Percentiles rank a stretch among this genome's conserved stretches.
These are phyloP conservation scores for Cercis canadensis DNA, from an alignment of 306 rosid species.

Conservation along the genomic window DNA sequence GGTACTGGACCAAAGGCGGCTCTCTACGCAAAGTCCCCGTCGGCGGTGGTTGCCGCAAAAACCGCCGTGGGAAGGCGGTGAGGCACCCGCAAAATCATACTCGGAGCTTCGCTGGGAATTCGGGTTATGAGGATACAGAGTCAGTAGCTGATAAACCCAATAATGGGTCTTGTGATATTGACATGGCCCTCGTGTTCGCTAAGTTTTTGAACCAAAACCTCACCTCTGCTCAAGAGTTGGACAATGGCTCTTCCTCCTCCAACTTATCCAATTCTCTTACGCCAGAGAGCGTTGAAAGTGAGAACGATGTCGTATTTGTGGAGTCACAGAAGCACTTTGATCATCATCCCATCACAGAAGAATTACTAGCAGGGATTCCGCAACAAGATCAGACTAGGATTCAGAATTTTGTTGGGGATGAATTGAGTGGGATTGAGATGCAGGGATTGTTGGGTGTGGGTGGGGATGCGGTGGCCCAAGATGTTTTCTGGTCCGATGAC, in stretches of 20 bases:
- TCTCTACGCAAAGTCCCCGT: slow-evolving; percentile 83
- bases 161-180: slow-evolving; percentile 53
- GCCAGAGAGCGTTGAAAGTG: slow-evolving; percentile 32
- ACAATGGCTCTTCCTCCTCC: slow-evolving; percentile 22
- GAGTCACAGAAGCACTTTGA: slow-evolving; percentile 9
- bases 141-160: neutral
- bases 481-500: slow-evolving; percentile 40
- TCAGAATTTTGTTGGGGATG: slow-evolving; percentile 11
- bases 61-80: slow-evolving; percentile 50
- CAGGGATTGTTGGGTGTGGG: slow-evolving; percentile 42
- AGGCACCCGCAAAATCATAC: slow-evolving; percentile 9
- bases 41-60: slow-evolving; percentile 81
- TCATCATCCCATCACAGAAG: neutral
- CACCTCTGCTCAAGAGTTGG: slow-evolving; percentile 24
- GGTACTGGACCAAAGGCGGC: slow-evolving; percentile 98
- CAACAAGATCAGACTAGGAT: neutral
- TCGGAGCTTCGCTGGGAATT: neutral
- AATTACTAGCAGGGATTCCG: neutral
- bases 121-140: slow-evolving; percentile 22
- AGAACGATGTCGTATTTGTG: slow-evolving; percentile 15
- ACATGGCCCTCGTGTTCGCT: slow-evolving; percentile 79
- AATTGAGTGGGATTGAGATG: slow-evolving; percentile 51
- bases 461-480: slow-evolving; percentile 37
- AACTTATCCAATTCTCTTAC: slow-evolving; percentile 31
- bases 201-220: slow-evolving; percentile 61